phyloP scores from a whole-genome alignment of 2,329 filamentous ascomycete species.

The Calonectria leucothoes region DNA sequence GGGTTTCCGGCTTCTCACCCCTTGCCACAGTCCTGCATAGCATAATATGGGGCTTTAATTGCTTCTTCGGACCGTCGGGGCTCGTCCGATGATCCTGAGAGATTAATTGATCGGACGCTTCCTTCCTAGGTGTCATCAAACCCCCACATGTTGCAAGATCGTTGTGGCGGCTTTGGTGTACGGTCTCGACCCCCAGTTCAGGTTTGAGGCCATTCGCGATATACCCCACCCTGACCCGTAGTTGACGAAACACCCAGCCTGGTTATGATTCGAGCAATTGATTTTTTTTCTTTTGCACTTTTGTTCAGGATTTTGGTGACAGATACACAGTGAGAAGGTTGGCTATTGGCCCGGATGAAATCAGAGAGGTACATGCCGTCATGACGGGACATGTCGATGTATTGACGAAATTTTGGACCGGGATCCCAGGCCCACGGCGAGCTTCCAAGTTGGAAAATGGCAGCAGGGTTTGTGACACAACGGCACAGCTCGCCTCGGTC shows the following conservation, averaged over 20 bases:
- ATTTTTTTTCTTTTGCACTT: too few species aligned
- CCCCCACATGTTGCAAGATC: slow-evolving; percentile 16
- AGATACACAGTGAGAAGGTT: neutral
- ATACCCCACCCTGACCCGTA: neutral
- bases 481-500: slow-evolving; percentile 25
- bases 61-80: slow-evolving; percentile 38
- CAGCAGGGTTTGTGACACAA: slow-evolving; percentile 12
- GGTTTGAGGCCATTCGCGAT: slow-evolving; percentile 2
- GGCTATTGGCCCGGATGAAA: neutral
- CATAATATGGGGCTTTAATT: slow-evolving; percentile 21
- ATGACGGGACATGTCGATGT: slow-evolving; percentile 28
- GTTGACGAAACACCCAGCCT: neutral
- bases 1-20: slow-evolving; percentile 4
- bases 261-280: neutral
- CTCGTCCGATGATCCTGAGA: slow-evolving; percentile 34
- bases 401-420: slow-evolving; percentile 30
- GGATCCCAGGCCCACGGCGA: neutral
- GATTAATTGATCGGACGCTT: slow-evolving; percentile 27
- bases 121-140: slow-evolving; percentile 8
- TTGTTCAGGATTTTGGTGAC: neutral
- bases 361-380: slow-evolving; percentile 11
- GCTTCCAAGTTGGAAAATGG: neutral
- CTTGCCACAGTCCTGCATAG: slow-evolving; percentile 21
- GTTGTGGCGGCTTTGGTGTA: neutral
- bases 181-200: neutral